phyloP scores from a whole-genome alignment of 179 eudicot species.

The Sideroxylon spinosum region DNA sequence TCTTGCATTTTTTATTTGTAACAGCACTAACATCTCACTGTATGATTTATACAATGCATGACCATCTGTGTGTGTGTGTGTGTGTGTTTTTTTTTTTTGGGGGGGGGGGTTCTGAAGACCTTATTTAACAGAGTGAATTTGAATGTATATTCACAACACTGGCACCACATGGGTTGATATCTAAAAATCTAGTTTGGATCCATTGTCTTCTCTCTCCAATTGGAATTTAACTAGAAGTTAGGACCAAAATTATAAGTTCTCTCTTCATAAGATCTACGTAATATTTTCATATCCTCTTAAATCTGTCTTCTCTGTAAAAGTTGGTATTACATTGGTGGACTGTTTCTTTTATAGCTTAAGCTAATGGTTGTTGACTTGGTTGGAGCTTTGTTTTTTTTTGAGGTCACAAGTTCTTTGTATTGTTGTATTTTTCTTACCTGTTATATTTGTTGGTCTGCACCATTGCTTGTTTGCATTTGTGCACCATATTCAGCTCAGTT shows the following conservation, averaged over 20 bases:
- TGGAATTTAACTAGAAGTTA: neutral
- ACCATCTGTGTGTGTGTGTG: neutral
- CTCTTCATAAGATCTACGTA: neutral
- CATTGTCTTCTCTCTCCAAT: neutral
- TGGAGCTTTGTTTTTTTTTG: neutral
- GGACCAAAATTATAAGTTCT: neutral
- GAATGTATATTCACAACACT: neutral
- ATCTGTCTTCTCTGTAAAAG: slow-evolving; percentile 5
- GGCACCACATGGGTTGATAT: neutral
- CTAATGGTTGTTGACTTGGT: neutral
- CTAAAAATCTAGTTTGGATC: neutral
- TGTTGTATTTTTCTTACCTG: neutral
- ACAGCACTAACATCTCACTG: neutral
- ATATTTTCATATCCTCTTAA: neutral
- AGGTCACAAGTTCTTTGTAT: neutral
- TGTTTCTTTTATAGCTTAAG: neutral
- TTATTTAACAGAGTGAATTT: neutral
- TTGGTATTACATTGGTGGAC: neutral
- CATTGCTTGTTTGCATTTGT: neutral
- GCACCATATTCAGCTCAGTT: slow-evolving; percentile 4
- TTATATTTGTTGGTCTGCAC: neutral
- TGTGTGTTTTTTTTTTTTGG: too few relatives aligned
- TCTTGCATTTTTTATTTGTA: neutral
- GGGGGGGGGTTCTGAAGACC: neutral
- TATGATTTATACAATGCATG: neutral